Evolutionary conservation across 805 yeast genomes (phyloP).

Genomic region (Myxozyma neotropica): DNA sequence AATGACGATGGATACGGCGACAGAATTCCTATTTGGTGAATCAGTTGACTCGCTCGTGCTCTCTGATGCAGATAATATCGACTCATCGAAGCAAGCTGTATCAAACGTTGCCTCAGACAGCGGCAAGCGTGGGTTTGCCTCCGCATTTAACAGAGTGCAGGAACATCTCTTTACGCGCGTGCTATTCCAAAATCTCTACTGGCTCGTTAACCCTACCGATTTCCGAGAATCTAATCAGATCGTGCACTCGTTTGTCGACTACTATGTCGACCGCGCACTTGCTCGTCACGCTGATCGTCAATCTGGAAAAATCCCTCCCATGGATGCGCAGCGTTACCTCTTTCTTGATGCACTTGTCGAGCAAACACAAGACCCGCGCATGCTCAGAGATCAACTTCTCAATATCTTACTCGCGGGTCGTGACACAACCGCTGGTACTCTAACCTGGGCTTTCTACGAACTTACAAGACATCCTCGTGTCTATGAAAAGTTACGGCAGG

Average conservation of each 20-base stretch:
- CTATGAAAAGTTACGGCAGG: constrained; percentile 12
- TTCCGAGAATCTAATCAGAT: constrained; percentile 42
- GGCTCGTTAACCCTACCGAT: constrained; percentile 33
- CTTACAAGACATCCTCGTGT: constrained; percentile 13
- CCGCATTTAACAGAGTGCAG: constrained; percentile 35
- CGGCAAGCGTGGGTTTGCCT: constrained; percentile 20
- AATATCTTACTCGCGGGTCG: constrained; percentile 38
- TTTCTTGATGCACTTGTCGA: constrained; percentile 21
- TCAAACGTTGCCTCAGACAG: neutral
- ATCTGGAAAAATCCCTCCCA: neutral
- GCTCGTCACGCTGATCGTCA: constrained; percentile 3
- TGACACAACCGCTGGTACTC: constrained; percentile 21
- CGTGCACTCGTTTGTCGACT: constrained; percentile 45
- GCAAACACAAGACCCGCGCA: constrained; percentile 52
- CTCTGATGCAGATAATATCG: constrained; percentile 19
- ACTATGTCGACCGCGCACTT: constrained; percentile 48
- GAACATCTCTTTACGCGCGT: constrained; percentile 28
- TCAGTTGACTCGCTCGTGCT: constrained; percentile 1
- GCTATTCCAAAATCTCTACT: constrained; percentile 34
- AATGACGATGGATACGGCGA: constrained; percentile 42
- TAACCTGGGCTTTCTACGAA: constrained; percentile 10
- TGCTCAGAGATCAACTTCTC: constrained; percentile 54
- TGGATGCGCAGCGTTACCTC: neutral
- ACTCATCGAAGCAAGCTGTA: neutral
- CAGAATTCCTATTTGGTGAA: constrained; percentile 43